phyloP scores from a whole-genome alignment of 495 filamentous ascomycete species.

The Tuber borchii region DNA sequence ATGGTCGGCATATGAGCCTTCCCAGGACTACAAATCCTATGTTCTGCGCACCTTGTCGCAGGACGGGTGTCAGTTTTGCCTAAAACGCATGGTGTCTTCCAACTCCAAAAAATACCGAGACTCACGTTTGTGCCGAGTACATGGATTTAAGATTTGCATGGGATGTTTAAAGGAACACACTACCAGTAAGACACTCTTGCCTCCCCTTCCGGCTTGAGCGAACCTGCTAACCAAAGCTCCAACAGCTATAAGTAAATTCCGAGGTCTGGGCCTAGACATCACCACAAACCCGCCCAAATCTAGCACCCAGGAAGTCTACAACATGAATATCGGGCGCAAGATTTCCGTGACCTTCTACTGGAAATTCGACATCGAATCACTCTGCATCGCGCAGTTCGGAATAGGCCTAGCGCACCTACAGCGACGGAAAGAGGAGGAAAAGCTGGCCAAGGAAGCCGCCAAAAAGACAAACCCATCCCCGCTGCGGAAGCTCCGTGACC shows the following conservation, averaged over 20 bases:
- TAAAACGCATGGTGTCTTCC: not conserved
- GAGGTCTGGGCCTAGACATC: not conserved
- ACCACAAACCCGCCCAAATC: not conserved
- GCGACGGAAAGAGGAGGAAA: not conserved
- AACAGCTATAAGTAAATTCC: not conserved
- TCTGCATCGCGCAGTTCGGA: not conserved
- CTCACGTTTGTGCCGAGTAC: not conserved
- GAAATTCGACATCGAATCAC: not conserved
- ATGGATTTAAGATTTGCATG: slow-evolving; percentile 1
- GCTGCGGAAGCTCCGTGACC: not conserved
- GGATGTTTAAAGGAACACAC: not conserved
- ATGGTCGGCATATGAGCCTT: not conserved
- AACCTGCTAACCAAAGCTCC: not conserved
- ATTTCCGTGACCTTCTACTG: not conserved
- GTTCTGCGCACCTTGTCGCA: not conserved
- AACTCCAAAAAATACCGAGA: not conserved
- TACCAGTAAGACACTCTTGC: not conserved
- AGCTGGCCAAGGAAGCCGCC: not conserved
- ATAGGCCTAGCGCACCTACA: not conserved
- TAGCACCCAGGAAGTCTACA: not conserved
- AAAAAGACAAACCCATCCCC: not conserved
- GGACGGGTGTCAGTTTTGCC: not conserved
- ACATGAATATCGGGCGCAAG: not conserved
- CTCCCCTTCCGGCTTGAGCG: not conserved
- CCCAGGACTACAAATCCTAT: not conserved